These are phyloP conservation scores for Oemleria cerasiformis DNA, from an alignment of 306 rosid genomes.

Conservation along the genomic window DNA sequence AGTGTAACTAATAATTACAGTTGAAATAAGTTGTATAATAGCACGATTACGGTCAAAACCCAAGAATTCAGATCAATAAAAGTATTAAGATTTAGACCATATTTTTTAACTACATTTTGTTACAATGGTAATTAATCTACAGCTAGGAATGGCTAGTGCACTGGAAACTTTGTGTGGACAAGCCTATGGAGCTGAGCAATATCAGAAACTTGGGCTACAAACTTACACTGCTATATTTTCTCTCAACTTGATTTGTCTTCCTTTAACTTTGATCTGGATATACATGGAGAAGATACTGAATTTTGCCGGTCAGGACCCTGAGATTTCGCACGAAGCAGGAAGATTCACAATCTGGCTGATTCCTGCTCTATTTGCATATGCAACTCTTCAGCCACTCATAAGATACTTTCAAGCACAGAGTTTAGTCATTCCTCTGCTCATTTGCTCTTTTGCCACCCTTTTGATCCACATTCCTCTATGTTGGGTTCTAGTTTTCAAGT, in stretches of 20 bases:
- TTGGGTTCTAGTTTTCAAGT: slow-evolving; percentile 51
- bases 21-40: too few relatives aligned
- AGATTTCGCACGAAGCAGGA: slow-evolving; percentile 53
- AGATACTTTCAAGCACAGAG: slow-evolving; percentile 57
- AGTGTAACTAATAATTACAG: too few relatives aligned
- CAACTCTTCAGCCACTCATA: slow-evolving; percentile 42
- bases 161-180: slow-evolving; percentile 55
- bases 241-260: slow-evolving; percentile 40
- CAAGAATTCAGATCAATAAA: too few relatives aligned
- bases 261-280: slow-evolving; percentile 44
- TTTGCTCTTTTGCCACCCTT: slow-evolving; percentile 29
- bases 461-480: slow-evolving; percentile 41
- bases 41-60: too few relatives aligned
- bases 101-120: too few relatives aligned
- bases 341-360: slow-evolving; percentile 45
- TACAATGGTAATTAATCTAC: neutral
- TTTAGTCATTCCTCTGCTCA: slow-evolving; percentile 42
- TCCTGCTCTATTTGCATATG: slow-evolving; percentile 48
- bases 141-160: slow-evolving; percentile 56
- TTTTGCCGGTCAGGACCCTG: slow-evolving; percentile 57
- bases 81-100: too few relatives aligned
- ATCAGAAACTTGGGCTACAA: slow-evolving; percentile 37
- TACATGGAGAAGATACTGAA: slow-evolving; percentile 37
- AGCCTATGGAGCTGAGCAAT: slow-evolving; percentile 52
- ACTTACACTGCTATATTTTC: slow-evolving; percentile 54